Evolutionary conservation across 306 rosid genomes (phyloP), one percentile per base, ranked within the genome.

Genomic region (Luffa acutangula): DNA sequence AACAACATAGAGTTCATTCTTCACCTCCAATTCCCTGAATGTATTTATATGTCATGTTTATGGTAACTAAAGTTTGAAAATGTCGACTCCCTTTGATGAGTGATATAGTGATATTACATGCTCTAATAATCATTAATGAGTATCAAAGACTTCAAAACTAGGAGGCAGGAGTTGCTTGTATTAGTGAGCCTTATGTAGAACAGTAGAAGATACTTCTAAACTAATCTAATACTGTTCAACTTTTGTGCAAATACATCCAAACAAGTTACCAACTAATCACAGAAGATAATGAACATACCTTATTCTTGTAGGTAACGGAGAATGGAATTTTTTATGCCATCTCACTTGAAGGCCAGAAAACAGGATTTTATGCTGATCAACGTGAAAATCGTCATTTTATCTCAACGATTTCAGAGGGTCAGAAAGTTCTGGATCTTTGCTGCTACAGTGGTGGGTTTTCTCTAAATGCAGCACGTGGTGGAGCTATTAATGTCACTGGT

Each of bases 381-480:
- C 97, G 93, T 12, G 97, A 91, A 81, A 92, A 88, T 85, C 92
- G 93, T 18, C 88, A 90, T 58, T 92, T 87, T 87, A 85, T 95
- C 86, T 95, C 97, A 56, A 89, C 85, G 49, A 83, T 92, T 81
- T 90, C 98, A 21, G 80, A 79, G 54, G 91, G 90, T 67, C 88
- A 85, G 80, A 91, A 81, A 85, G 97, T 95, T 83, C 93, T 95
- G 77, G 98, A 95, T 88, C 80, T 95, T 73, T 95, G 93, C 86
- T 95, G 98, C 87, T 95, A 95, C 81, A 92, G 96, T 81, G 97
- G 97, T 66, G 96, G 97, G 75, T 95, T 92, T 87, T 87, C 98
- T 83, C 83, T 95, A 77, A 92, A 92, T 89, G 97, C 97, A 58
- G 85, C 81, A 57, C 85, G 69, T 76, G 97, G 95, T 59, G 97